Conservation (phyloP, 805 yeast genomes). For the Cyberlindnera xylosilytica region DNA sequence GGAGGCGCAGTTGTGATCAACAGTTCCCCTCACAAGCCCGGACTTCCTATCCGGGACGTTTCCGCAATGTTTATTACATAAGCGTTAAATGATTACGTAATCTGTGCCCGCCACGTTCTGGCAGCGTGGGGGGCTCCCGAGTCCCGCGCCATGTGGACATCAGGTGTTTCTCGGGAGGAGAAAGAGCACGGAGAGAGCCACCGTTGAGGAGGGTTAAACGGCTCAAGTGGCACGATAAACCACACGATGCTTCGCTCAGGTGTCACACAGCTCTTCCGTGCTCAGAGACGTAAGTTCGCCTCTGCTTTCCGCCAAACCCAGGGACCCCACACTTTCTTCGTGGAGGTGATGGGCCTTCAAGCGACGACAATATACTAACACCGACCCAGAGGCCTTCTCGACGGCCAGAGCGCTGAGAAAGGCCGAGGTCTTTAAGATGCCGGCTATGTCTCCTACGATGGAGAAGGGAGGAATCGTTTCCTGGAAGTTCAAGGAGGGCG, state of each 20-base stretch:
- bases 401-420: slow-evolving; percentile 20
- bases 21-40: no score
- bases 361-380: no score
- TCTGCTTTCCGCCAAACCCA: no score
- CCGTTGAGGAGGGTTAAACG: background rate
- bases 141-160: background rate
- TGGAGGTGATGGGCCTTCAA: no score
- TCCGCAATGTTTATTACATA: no score
- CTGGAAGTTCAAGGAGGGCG: slow-evolving; percentile 85
- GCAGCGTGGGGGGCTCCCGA: background rate
- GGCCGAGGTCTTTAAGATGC: slow-evolving; percentile 71
- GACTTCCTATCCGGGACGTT: no score
- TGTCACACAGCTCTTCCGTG: background rate
- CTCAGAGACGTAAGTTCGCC: background rate
- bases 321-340: no score
- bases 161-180: background rate
- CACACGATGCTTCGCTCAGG: background rate
- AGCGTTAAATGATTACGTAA: no score
- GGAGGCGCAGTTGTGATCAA: no score
- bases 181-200: background rate
- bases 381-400: slow-evolving; percentile 22
- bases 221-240: background rate
- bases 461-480: slow-evolving; percentile 87
- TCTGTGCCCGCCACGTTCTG: background rate
- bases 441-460: slow-evolving; percentile 99